A percentile compares a stretch with the other conserved stretches of the same genome.
Conservation (phyloP, 768 basidiomycete genomes). For the Pholiota microspora region DNA sequence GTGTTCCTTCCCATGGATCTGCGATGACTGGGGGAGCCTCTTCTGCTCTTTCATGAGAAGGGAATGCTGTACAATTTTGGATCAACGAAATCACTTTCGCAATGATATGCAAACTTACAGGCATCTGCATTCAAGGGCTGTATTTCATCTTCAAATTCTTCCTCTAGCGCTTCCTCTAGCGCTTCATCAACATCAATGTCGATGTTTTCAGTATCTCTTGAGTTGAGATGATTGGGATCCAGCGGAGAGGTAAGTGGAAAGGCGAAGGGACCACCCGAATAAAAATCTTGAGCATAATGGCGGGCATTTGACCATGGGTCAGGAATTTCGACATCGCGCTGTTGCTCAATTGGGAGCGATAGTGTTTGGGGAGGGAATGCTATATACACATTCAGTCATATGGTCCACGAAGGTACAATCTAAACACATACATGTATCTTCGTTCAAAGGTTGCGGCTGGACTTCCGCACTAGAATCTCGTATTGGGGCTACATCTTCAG, state of each 20-base stretch:
- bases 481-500: conserved; percentile 6
- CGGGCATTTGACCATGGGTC: conserved; percentile 32
- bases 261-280: conserved; percentile 39
- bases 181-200: conserved; percentile 9
- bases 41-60: conserved; percentile 10
- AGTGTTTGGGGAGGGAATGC: conserved; percentile 13
- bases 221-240: conserved; percentile 27
- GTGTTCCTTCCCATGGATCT: conserved; percentile 33
- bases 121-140: conserved; percentile 12
- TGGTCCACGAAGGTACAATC: background rate
- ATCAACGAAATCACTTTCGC: background rate
- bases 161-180: conserved; percentile 10
- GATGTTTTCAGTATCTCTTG: background rate
- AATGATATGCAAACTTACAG: conserved; percentile 4
- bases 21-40: conserved; percentile 24
- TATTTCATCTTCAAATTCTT: conserved; percentile 16
- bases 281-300: conserved; percentile 34
- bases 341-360: conserved; percentile 5
- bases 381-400: background rate
- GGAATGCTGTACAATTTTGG: conserved; percentile 14
- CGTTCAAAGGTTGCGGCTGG: conserved; percentile 9
- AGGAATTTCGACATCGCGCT: conserved; percentile 23
- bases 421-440: conserved; percentile 14
- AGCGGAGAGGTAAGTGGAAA: conserved; percentile 7
- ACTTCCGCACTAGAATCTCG: background rate